Percentiles rank a stretch among this genome's conserved stretches.
These are phyloP conservation scores for Aureobasidium sp. DNA, from an alignment of 2,329 filamentous ascomycete genomes.

Conservation along the genomic window DNA sequence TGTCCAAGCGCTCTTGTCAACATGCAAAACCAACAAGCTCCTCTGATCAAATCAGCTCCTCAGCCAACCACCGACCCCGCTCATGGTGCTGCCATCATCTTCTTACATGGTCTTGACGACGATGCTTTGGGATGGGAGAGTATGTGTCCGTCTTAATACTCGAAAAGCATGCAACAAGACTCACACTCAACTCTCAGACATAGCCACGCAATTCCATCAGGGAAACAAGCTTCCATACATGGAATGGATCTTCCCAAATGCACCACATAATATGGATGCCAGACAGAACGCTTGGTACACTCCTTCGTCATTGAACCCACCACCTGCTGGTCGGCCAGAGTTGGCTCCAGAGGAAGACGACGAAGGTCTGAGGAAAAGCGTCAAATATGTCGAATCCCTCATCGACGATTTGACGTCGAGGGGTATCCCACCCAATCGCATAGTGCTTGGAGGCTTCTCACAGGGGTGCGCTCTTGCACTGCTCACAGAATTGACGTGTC, in stretches of 20 bases:
- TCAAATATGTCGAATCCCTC: conserved; percentile 36
- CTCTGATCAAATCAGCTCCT: conserved; percentile 33
- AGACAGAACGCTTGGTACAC: conserved; percentile 43
- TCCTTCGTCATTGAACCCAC: conserved; percentile 35
- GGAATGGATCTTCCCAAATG: conserved; percentile 46
- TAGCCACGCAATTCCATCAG: conserved; percentile 43
- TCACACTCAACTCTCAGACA: conserved; percentile 25
- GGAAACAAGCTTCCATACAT: conserved; percentile 43
- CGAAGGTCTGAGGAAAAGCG: conserved; percentile 35
- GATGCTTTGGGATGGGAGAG: conserved; percentile 39
- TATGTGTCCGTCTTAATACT: conserved; percentile 18
- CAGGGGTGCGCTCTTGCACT: conserved; percentile 43
- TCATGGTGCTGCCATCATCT: conserved; percentile 39
- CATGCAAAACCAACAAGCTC: conserved; percentile 22
- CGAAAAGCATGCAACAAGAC: neutral
- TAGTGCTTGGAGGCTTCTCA: conserved; percentile 43
- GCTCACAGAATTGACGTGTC: conserved; percentile 36
- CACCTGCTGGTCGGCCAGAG: conserved; percentile 34
- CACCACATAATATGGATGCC: conserved; percentile 40
- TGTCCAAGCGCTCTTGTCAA: neutral
- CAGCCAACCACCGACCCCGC: conserved; percentile 29
- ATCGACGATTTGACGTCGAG: conserved; percentile 37
- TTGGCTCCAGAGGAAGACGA: conserved; percentile 43
- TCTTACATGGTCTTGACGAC: conserved; percentile 43
- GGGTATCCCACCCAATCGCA: conserved; percentile 36